Percentiles rank a stretch among this genome's conserved stretches.
phyloP scores from a whole-genome alignment of 202 grass and related monocot species.

The Zizania palustris region DNA sequence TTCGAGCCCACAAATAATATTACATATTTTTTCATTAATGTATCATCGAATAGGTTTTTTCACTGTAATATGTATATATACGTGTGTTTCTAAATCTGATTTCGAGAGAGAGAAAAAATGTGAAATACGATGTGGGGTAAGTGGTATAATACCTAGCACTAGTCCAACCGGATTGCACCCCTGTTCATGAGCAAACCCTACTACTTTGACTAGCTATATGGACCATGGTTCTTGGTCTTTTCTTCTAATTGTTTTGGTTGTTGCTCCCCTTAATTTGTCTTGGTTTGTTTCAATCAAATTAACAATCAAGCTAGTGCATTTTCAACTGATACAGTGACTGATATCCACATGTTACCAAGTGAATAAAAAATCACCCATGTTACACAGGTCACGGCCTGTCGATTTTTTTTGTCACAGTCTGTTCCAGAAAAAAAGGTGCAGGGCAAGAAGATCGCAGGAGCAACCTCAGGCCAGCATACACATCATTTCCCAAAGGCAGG shows the following conservation, averaged over 20 bases:
- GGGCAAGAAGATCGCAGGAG: background rate
- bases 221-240: conserved; percentile 23
- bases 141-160: no score
- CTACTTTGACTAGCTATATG: conserved; percentile 4
- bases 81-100: no score
- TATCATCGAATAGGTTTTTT: no score
- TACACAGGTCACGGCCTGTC: background rate
- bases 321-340: no score
- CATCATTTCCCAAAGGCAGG: background rate
- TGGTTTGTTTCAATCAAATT: background rate
- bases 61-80: no score
- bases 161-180: no score
- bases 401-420: background rate
- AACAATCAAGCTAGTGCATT: background rate
- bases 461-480: background rate
- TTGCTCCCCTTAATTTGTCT: background rate
- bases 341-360: no score
- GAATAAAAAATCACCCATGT: no score
- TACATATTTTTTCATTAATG: no score
- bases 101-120: no score
- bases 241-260: conserved; percentile 12
- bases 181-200: conserved; percentile 22
- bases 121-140: no score
- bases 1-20: no score
- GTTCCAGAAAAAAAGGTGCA: background rate